Percentiles rank a stretch among this genome's conserved stretches.
Evolutionary conservation across 345 rosid genomes (phyloP).

Genomic region (Sonneratia caseolaris): DNA sequence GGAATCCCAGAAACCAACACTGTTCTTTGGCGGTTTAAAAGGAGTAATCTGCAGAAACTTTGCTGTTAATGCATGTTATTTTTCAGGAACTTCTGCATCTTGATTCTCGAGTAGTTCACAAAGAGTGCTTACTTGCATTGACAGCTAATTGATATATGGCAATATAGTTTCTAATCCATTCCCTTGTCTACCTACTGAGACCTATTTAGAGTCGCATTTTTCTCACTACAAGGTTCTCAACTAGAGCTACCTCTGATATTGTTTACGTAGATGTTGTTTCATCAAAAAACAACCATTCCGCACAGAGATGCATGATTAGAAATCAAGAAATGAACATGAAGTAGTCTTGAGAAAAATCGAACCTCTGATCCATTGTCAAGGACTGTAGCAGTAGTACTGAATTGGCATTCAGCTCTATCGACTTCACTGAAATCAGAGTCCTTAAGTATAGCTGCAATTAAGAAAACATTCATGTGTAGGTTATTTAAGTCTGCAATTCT

Average conservation of each 20-base stretch:
- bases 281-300: not conserved
- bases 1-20: conserved; percentile 62
- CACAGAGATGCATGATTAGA: not conserved
- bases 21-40: conserved; percentile 49
- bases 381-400: conserved; percentile 70
- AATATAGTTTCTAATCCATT: not conserved
- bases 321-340: not conserved
- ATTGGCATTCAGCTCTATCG: conserved; percentile 88
- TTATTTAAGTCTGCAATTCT: not conserved
- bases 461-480: conserved; percentile 1
- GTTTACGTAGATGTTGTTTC: not conserved
- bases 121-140: not conserved
- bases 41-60: conserved; percentile 48
- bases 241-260: too few relatives aligned
- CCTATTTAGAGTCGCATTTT: too few relatives aligned
- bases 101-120: not conserved
- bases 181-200: not conserved
- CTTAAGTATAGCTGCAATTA: conserved; percentile 65
- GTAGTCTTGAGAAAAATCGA: conserved; percentile 1
- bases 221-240: too few relatives aligned
- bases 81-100: too few relatives aligned
- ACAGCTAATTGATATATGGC: not conserved
- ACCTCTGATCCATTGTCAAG: conserved; percentile 90
- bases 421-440: conserved; percentile 77
- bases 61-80: not conserved